These are phyloP conservation scores for Handroanthus guayacan DNA, from an alignment of 257 asterid genomes.

Conservation along the genomic window DNA sequence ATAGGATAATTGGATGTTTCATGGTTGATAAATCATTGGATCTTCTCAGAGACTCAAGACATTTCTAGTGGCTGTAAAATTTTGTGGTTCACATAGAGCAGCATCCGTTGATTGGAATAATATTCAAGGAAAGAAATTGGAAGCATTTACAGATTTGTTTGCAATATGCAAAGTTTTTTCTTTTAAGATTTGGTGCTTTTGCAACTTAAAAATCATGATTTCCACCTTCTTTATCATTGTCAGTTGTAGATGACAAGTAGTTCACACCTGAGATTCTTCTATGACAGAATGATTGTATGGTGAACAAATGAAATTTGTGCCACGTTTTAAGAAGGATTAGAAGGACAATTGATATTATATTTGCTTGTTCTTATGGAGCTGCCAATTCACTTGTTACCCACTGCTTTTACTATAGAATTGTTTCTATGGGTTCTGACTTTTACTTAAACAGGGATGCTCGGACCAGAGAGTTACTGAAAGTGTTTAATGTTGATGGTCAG, in stretches of 20 bases:
- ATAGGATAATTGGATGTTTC: slow-evolving; percentile 12
- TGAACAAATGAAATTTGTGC: slow-evolving; percentile 2
- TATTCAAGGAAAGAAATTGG: slow-evolving; percentile 16
- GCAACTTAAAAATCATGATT: slow-evolving; percentile 3
- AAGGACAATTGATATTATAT: slow-evolving; percentile 22
- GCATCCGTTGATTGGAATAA: slow-evolving; percentile 6
- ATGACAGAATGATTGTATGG: neutral
- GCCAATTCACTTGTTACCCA: slow-evolving; percentile 23
- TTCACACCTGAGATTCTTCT: slow-evolving; percentile 8
- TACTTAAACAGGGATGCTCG: slow-evolving; percentile 83
- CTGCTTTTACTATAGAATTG: slow-evolving; percentile 26
- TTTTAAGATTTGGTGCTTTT: neutral
- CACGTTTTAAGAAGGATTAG: neutral
- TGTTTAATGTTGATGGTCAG: slow-evolving; percentile 87
- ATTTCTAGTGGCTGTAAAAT: slow-evolving; percentile 1
- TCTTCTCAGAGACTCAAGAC: slow-evolving; percentile 16
- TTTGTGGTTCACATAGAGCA: slow-evolving; percentile 24
- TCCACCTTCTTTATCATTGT: slow-evolving; percentile 13
- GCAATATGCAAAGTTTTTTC: neutral
- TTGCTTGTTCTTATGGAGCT: slow-evolving; percentile 1
- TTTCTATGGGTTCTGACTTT: slow-evolving; percentile 31
- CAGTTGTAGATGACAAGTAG: neutral
- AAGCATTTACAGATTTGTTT: neutral
- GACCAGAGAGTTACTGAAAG: slow-evolving; percentile 80
- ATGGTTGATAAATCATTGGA: neutral